A percentile compares a stretch with the other conserved stretches of the same genome.
Evolutionary conservation across 2,329 filamentous ascomycete genomes (phyloP).

Genomic region (Botrytis fabae): DNA sequence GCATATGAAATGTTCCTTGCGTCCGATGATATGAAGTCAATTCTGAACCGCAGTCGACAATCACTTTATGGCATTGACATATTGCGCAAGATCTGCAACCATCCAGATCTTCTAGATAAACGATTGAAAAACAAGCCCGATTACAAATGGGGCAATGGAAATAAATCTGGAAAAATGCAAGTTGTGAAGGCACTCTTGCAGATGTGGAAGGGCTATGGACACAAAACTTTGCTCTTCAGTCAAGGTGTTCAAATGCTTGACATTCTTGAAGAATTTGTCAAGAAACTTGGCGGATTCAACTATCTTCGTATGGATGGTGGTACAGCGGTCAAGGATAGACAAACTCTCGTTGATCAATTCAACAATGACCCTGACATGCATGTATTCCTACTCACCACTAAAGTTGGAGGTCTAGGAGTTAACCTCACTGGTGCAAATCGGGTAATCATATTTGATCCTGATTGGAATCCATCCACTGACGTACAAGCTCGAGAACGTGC

Average conservation of each 20-base stretch:
- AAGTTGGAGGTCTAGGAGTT: constrained; percentile 89
- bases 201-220: constrained; percentile 80
- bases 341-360: constrained; percentile 88
- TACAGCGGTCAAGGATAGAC: constrained; percentile 85
- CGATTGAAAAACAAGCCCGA: constrained; percentile 54
- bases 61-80: constrained; percentile 89
- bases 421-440: constrained; percentile 94
- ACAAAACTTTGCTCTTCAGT: constrained; percentile 91
- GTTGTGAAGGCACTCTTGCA: constrained; percentile 85
- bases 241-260: constrained; percentile 95
- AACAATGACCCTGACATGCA: constrained; percentile 78
- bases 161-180: constrained; percentile 92
- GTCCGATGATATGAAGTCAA: constrained; percentile 83
- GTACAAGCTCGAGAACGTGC: constrained; percentile 92
- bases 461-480: constrained; percentile 98
- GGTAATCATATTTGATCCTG: constrained; percentile 97
- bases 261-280: constrained; percentile 82
- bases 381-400: constrained; percentile 91
- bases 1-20: constrained; percentile 79
- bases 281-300: constrained; percentile 64
- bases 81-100: constrained; percentile 94
- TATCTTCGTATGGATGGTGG: constrained; percentile 92
- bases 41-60: constrained; percentile 72
- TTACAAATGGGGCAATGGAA: constrained; percentile 75
- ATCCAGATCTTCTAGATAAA: constrained; percentile 82